These are phyloP conservation scores for Leccinum disarticulatum DNA, from an alignment of 768 basidiomycete genomes.

Conservation along the genomic window DNA sequence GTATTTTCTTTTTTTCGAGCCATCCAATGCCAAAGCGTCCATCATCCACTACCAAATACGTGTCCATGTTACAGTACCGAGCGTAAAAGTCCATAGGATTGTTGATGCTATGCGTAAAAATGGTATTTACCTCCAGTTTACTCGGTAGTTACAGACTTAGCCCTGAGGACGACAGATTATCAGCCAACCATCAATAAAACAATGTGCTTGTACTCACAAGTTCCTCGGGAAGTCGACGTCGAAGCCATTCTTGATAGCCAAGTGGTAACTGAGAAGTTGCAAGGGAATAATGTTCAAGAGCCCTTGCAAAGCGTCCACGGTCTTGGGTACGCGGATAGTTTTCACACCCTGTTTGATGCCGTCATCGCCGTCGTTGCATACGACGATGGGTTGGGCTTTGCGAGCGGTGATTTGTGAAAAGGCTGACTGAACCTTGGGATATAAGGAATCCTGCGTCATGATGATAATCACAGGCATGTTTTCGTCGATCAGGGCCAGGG, in stretches of 20 bases:
- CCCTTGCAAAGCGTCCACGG: constrained; percentile 93
- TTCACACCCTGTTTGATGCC: constrained; percentile 70
- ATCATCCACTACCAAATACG: constrained; percentile 25
- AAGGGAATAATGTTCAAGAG: constrained; percentile 95
- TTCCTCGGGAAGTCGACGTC: constrained; percentile 99
- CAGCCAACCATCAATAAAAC: constrained; percentile 7
- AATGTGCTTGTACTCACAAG: constrained; percentile 53
- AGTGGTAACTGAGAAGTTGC: constrained; percentile 93
- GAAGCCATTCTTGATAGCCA: constrained; percentile 93
- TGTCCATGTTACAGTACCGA: constrained; percentile 20
- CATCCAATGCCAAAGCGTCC: constrained; percentile 29
- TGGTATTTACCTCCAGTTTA: constrained; percentile 33
- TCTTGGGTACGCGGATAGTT: constrained; percentile 93
- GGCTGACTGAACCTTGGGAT: constrained; percentile 97
- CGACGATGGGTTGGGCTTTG: constrained; percentile 91
- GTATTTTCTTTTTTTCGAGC: constrained; percentile 3
- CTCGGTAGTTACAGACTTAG: constrained; percentile 76
- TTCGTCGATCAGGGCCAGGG: constrained; percentile 96
- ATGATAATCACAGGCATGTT: constrained; percentile 99
- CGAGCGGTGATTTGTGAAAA: constrained; percentile 97
- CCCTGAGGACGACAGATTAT: constrained; percentile 40
- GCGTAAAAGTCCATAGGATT: constrained; percentile 16
- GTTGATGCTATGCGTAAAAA: neutral
- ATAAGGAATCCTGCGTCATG: constrained; percentile 98
- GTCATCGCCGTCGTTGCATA: constrained; percentile 92